These are phyloP conservation scores for Hyphopichia pseudoburtonii DNA, from an alignment of 1,139 yeast species.

Conservation along the genomic window DNA sequence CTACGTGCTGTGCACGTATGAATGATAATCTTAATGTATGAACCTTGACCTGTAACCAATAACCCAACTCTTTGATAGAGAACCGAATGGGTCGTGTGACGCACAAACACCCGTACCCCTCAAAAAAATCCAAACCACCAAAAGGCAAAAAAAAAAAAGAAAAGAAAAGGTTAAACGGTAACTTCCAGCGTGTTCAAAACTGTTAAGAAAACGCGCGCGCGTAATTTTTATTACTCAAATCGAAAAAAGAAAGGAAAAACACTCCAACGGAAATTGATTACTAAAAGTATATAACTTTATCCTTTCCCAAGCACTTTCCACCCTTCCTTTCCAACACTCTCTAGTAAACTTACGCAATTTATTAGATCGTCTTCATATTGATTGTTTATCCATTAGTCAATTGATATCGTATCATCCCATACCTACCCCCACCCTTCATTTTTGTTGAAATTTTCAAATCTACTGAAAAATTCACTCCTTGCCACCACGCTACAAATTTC, in stretches of 20 bases:
- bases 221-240: too few species aligned
- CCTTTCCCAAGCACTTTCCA: too few species aligned
- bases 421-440: background rate
- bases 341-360: too few species aligned
- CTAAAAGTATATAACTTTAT: too few species aligned
- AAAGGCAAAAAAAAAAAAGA: background rate
- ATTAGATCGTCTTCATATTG: too few species aligned
- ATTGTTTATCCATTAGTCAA: background rate
- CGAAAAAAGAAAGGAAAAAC: too few species aligned
- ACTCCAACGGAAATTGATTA: too few species aligned
- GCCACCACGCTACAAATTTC: background rate
- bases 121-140: background rate
- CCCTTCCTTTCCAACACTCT: too few species aligned
- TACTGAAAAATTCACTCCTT: background rate
- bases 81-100: too few species aligned
- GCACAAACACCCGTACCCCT: background rate
- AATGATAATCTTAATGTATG: too few species aligned
- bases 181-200: constrained; percentile 3
- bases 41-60: too few species aligned
- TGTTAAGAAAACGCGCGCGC: background rate
- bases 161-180: background rate
- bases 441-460: background rate
- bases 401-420: background rate
- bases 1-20: too few species aligned
- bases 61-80: background rate